Conservation (phyloP, 2,329 filamentous ascomycete genomes). For the Microdochium trichocladiopsis region DNA sequence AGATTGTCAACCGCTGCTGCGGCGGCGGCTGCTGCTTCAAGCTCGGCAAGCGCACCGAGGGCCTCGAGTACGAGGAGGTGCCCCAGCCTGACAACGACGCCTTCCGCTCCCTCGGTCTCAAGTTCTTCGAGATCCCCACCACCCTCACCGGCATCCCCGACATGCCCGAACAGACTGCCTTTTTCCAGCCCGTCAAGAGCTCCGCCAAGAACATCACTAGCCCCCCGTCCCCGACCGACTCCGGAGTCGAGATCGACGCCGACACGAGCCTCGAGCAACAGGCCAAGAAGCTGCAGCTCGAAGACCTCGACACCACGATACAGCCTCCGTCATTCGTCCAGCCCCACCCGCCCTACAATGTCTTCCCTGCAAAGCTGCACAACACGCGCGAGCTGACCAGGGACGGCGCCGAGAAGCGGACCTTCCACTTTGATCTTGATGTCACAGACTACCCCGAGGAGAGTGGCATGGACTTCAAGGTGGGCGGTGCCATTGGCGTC, state of each 20-base stretch:
- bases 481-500: conserved; percentile 91
- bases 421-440: conserved; percentile 95
- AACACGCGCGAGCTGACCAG: conserved; percentile 81
- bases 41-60: conserved; percentile 32
- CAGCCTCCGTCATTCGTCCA: conserved; percentile 88
- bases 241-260: conserved; percentile 35
- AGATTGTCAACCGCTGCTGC: conserved; percentile 56
- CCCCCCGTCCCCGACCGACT: conserved; percentile 39
- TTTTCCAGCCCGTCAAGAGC: conserved; percentile 52
- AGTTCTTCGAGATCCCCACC: conserved; percentile 68
- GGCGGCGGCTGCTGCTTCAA: conserved; percentile 58
- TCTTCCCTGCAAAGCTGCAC: conserved; percentile 84
- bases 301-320: conserved; percentile 47
- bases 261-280: conserved; percentile 21
- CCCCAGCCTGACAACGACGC: conserved; percentile 73
- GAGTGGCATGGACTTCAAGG: conserved; percentile 83
- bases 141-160: conserved; percentile 64
- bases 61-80: conserved; percentile 44
- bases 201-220: conserved; percentile 13
- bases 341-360: conserved; percentile 87
- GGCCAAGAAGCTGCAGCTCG: conserved; percentile 23
- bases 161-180: conserved; percentile 69
- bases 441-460: conserved; percentile 90
- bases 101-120: conserved; percentile 71
- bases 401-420: conserved; percentile 87